Evolutionary conservation across 2,329 filamentous ascomycete species (phyloP), one percentile per base, ranked within the genome.

Genomic region (Fusarium sulawesiense): DNA sequence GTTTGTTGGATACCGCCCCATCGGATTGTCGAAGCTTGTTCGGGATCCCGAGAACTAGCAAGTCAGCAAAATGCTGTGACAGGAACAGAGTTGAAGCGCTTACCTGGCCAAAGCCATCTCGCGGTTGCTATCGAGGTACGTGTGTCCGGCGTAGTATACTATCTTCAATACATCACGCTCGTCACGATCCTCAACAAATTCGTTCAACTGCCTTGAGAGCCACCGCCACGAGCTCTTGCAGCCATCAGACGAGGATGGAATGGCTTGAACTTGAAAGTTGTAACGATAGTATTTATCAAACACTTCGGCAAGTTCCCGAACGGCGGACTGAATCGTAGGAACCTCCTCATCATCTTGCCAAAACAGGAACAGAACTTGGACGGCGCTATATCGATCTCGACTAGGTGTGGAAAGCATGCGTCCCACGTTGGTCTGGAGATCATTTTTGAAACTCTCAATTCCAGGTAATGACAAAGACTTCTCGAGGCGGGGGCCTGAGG

Each of bases 101-200:
- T 64, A 88, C 87, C 86, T 88, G 45, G 86, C 82, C 42, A 89
- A 78, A 32, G 88, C 81, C 85, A 88, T 88, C 68, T 88, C 85
- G 46, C 86, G 80, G 58, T 88, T 84, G 9, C 80, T 81, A 68
- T 89, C 85, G 27, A 89, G 78, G 69, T 84, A 86, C 42, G 83
- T 87, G 59, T 85, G 81, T 9, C 87, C 87, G 16, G 82, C 84
- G 71, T 89, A 89, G 74, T 87, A 88, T 48, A 89, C 82, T 58
- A 89, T 84, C 72, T 89, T 89, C 59, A 89, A 75, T 21, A 86
- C 83, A 70, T 89, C 86, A 42, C 87, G 83, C 54, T 84, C 82
- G 66, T 89, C 86, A 41, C 81, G 80, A 27, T 84, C 82, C 58
- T 86, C 85, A 48, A 85, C 81, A 75, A 88, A 89, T 42, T 84